These are phyloP conservation scores for Bauhinia variegata DNA, from an alignment of 306 rosid genomes.

Conservation along the genomic window DNA sequence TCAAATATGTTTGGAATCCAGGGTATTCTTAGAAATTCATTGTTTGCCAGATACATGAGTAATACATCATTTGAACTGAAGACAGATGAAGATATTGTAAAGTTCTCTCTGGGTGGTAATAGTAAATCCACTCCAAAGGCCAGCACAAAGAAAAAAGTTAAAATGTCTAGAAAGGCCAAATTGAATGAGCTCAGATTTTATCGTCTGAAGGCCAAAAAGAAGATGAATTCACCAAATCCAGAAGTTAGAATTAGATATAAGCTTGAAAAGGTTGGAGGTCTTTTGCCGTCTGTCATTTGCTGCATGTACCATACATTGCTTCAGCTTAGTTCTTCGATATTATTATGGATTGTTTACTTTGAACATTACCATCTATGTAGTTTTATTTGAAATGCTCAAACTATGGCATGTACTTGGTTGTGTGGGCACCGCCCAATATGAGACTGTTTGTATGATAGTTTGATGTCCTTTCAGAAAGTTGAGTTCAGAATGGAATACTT, in stretches of 20 bases:
- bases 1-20: conserved; percentile 28
- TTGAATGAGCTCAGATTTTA: conserved; percentile 75
- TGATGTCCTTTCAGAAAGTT: conserved; percentile 28
- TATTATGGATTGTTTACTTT: conserved; percentile 13
- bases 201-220: conserved; percentile 84
- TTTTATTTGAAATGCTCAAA: background rate
- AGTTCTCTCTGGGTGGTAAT: conserved; percentile 61
- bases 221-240: conserved; percentile 87
- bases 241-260: conserved; percentile 87
- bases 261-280: conserved; percentile 69
- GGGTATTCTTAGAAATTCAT: conserved; percentile 41
- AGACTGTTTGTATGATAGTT: background rate
- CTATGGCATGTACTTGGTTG: background rate
- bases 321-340: conserved; percentile 24
- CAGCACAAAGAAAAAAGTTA: conserved; percentile 44
- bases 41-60: conserved; percentile 52
- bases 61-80: conserved; percentile 59
- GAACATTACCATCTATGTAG: conserved; percentile 16
- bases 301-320: background rate
- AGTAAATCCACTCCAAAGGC: conserved; percentile 23
- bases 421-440: conserved; percentile 18
- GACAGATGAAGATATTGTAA: conserved; percentile 51
- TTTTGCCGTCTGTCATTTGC: background rate
- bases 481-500: background rate
- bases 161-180: conserved; percentile 75